Base-by-base conservation (phyloP, 2,329 filamentous ascomycete genomes). In the Alternaria novae-zelandiae region DNA sequence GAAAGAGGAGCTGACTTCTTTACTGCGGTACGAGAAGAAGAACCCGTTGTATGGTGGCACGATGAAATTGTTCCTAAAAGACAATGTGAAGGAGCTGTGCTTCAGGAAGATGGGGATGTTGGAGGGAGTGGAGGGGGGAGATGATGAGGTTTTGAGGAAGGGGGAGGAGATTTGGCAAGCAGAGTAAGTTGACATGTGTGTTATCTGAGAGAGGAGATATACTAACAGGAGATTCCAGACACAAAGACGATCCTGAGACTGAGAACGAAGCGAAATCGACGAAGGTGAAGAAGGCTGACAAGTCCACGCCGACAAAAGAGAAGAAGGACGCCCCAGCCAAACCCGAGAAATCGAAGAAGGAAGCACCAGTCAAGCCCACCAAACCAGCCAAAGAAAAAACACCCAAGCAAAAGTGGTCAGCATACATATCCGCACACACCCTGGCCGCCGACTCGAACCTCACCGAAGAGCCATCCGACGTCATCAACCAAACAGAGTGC, bases 401-500 rank as follows among this genome's bases (percentile, higher is more conserved):
- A 6, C 60, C 54, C 13, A 68, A 66, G 20, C 63, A 68, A 23
- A 61, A 60, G 8, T 70, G 63, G 67, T 26, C 58, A 7, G 59
- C 57, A 9, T 66, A 67, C 26, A 20, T 66, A 45, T 49, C 58
- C 2, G 11, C 54, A 3, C 66, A 66, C 43, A 17, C 61, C 6
- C 30, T 61, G 1, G 30, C 50, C 10, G 36, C 41, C 11, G 53
- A 59, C 46, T 17, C 51, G 15, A 63, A 54, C 15, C 57, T 70
- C 3, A 28, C 45, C 15, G 45, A 57, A 32, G 67, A 70, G n/a
- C 69, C 65, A 23, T 36, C 59, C 3, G 36, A 59, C 6, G 25
- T 25, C 4, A 63, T 70, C 54, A 69, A 66, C 5, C 67, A 69
- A 25, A 62, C 67, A 2, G 65, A 68, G 5, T 54, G 63, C 21